Conservation (phyloP, 2,329 filamentous ascomycete species). For the Xylaria arbuscula region DNA sequence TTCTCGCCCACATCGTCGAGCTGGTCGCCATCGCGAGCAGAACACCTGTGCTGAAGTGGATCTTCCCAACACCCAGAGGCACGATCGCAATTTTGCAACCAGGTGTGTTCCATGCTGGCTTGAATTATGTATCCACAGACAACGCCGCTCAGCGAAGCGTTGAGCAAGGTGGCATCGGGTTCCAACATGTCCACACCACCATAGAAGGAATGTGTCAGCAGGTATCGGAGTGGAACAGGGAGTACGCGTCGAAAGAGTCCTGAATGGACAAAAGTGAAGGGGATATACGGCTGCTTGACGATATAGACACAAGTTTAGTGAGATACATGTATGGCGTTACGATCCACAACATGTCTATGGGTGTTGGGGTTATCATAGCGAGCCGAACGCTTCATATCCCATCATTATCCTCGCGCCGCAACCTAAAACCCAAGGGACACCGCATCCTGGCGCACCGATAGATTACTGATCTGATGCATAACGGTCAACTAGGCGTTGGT, state of each 20-base stretch:
- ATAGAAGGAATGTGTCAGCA: constrained; percentile 57
- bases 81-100: constrained; percentile 56
- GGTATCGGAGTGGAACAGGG: constrained; percentile 55
- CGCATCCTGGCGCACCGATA: background rate
- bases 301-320: background rate
- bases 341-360: background rate
- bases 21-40: constrained; percentile 49
- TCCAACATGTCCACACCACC: constrained; percentile 52
- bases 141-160: constrained; percentile 51
- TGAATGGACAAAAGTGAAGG: background rate
- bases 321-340: background rate
- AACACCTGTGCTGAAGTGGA: constrained; percentile 42
- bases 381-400: background rate
- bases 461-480: background rate
- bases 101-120: constrained; percentile 51
- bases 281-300: background rate
- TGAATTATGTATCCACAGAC: constrained; percentile 54
- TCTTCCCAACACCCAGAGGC: constrained; percentile 46
- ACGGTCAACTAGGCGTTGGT: background rate
- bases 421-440: background rate
- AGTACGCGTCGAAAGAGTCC: constrained; percentile 35
- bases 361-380: background rate
- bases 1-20: constrained; percentile 55
- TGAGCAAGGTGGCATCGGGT: constrained; percentile 57
- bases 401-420: background rate